Evolutionary conservation across 177 flowering plant genomes (phyloP), one percentile per base, ranked within the genome.

Genomic region (Tripterygium wilfordii): DNA sequence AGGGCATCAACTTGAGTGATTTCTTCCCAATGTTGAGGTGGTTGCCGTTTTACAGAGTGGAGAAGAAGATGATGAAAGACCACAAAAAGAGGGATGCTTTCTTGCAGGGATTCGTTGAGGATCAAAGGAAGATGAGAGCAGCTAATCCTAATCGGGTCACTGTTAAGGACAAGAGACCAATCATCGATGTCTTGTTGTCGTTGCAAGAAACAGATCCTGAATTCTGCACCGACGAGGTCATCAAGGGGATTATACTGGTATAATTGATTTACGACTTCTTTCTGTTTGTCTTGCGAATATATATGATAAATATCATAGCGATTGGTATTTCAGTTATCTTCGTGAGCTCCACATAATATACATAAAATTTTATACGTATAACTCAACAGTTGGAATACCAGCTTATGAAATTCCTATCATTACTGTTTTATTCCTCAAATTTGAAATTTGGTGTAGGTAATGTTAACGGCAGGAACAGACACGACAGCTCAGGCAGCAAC

Each of bases 111-210:
- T 21, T 38, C 8, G 42, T 38, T 12, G 42, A 38, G 5, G 42
- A 38, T 8, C 42, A 16, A 3, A 19, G 20, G 22, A 38, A 10
- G 10, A 38, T 3, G 43, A 40, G n/a, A 2, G 43, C 2, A 22
- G 19, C 43, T 21, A 2, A 1, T 21, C 7, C 43, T 20, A 14
- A 14, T 13, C 12, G 12, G 33, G 8, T 30, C 33, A 30, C 33
- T 12, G 33, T 3, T 10, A 5, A 20, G 8, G 2, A 12, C 7
- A 23, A 14, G 20, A 17, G 24, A 23, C 3, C 28, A 2, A 12
- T 42, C 29, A 42, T 42, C 24, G 29, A 42, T 23, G 45, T 42
- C 16, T 1, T 42, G 45, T 16, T 42, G 8, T 23, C 45, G 17
- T 13, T 42, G 30, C 15, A 42, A 15, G 45, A 42, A 3, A 23